Evolutionary conservation across 2,329 filamentous ascomycete species (phyloP), one percentile per base, ranked within the genome.

Genomic region (Colletotrichum sp.): DNA sequence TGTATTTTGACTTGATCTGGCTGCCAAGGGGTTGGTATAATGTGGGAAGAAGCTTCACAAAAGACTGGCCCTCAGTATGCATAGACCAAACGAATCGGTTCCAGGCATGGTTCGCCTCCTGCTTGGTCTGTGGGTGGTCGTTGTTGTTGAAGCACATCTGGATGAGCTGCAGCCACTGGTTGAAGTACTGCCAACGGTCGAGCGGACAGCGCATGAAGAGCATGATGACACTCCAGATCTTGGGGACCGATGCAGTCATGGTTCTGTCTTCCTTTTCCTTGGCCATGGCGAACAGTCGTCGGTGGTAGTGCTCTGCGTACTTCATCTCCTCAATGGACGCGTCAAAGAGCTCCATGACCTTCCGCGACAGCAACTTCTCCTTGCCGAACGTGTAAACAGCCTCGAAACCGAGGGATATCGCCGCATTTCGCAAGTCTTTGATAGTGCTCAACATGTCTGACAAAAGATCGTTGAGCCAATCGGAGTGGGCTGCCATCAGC

Each of bases 171-270:
- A 98, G 88, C 94, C 95, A 98, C 8, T 90, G 88, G 32, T 89
- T 90, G 77, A 95, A 92, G 80, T 94, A 91, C 36, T 93, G 89
- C 95, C 96, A 99, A 86, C 82, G 93, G 78, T 87, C 92, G 81
- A 87, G 88, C 78, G 83, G 92, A 84, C 85, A 92, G 85, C 94
- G 92, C 64, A 98, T 87, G 71, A 98, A 92, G 3, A 98, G 89
- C 8, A 96, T 92, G 4, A 98, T 88, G 44, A 95, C 91, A 75
- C 94, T 94, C 96, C 96, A 99, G 26, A 99, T 95, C 78, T 96
- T 94, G 8, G 97, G 96, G 1, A 98, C 96, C 52, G 92, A 88
- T 0, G 89, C 84, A 28, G 77, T 73, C 10, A 78, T 76, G 62
- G 85, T 90, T 77, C 89, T 92, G 66, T 90, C 88, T 77, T 92